A percentile compares a stretch with the other conserved stretches of the same genome.
Evolutionary conservation across 305 asterid species (phyloP).

Genomic region (Andrographis paniculata): DNA sequence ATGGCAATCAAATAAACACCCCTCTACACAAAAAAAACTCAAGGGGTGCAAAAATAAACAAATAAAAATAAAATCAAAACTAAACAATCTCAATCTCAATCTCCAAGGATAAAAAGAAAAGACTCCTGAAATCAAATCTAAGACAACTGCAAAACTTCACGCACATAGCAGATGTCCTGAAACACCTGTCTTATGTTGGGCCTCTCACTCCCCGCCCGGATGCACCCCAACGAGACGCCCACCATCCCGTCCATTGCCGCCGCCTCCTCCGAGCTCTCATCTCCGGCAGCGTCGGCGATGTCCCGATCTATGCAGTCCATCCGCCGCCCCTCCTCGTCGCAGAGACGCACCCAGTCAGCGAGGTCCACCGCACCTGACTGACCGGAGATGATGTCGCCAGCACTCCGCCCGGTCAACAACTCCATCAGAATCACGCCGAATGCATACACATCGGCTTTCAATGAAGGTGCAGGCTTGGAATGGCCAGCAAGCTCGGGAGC

Average conservation of each 20-base stretch:
- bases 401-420: conserved; percentile 77
- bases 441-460: conserved; percentile 80
- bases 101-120: too few species aligned
- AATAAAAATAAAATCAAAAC: too few species aligned
- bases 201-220: conserved; percentile 76
- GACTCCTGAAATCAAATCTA: conserved; percentile 18
- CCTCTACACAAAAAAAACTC: conserved; percentile 63
- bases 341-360: conserved; percentile 79
- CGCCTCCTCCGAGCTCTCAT: conserved; percentile 64
- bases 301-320: conserved; percentile 86
- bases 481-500: conserved; percentile 82
- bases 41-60: conserved; percentile 22
- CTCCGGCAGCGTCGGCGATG: conserved; percentile 73
- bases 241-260: conserved; percentile 80
- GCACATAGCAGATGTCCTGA: conserved; percentile 59
- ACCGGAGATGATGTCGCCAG: conserved; percentile 89
- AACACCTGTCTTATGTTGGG: conserved; percentile 77
- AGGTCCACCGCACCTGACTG: conserved; percentile 90
- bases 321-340: conserved; percentile 74
- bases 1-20: conserved; percentile 30
- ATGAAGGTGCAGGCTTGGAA: conserved; percentile 62
- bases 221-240: conserved; percentile 68
- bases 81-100: too few species aligned
- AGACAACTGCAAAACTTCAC: conserved; percentile 66
- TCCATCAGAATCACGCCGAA: conserved; percentile 93